These are phyloP conservation scores for Lachnellula willkommii DNA, from an alignment of 2,329 filamentous ascomycete genomes.

Conservation along the genomic window DNA sequence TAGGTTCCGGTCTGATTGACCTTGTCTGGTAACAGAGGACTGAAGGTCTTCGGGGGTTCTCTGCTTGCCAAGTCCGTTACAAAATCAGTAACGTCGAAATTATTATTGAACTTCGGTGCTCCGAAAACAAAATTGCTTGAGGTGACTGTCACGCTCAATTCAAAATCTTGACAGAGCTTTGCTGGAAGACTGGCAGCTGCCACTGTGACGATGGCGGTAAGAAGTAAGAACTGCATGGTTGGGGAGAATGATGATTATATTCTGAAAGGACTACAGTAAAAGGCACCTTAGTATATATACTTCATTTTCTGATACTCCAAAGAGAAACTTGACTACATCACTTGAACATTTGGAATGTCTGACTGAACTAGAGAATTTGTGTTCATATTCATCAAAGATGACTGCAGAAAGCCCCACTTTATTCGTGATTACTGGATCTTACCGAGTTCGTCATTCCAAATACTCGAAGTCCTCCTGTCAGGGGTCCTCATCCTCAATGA, in stretches of 20 bases:
- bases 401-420: too few species aligned
- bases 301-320: not conserved
- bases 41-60: not conserved
- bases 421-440: too few species aligned
- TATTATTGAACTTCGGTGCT: slow-evolving; percentile 1
- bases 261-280: too few species aligned
- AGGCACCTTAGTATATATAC: not conserved
- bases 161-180: not conserved
- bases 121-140: not conserved
- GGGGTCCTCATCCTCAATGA: too few species aligned
- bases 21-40: not conserved
- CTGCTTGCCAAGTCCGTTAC: not conserved
- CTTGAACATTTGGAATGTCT: too few species aligned
- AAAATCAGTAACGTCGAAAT: slow-evolving; percentile 5
- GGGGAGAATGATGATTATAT: not conserved
- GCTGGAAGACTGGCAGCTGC: not conserved
- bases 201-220: not conserved
- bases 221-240: not conserved
- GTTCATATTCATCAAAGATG: too few species aligned
- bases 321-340: too few species aligned
- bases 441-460: too few species aligned
- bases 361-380: too few species aligned
- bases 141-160: not conserved
- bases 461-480: too few species aligned
- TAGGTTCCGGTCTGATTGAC: slow-evolving; percentile 1